Evolutionary conservation across 306 rosid genomes (phyloP), one percentile per base, ranked within the genome.

Genomic region (Glycine tomentella): DNA sequence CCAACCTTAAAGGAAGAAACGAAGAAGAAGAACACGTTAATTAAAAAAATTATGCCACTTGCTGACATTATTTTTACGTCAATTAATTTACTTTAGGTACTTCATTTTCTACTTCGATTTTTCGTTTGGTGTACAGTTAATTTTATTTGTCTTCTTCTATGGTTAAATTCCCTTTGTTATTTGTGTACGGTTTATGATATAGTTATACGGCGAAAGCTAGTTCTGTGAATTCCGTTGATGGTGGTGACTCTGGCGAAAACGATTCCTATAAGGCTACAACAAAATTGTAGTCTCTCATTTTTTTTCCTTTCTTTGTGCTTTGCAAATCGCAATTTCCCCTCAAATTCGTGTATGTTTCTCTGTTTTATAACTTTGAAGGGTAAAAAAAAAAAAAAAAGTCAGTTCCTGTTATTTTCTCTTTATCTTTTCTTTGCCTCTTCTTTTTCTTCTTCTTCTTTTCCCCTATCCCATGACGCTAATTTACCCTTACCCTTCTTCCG

Each of bases 121-220:
- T 36, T 16, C 33, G 66, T 71, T 77, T 42, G 66, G 25, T 88
- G 90, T 86, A 88, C 81, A 85, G 91, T 77, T 82, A 76, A 87
- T 72, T 84, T 84, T 78, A 14, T 38, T 38, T 75, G 61, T 68
- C 73, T 49, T 68, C 73, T 49, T 31, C 76, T n/a, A 63, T 76
- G 20, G 40, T 56, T 72, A 45, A 80, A 76, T 38, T 15, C 44
- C 14, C 75, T 16, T 82, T 72, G 83, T 84, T 86, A 81, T 36
- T 36, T 36, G 40, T 65, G 89, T 89, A 86, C 89, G 64, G 72
- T 25, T 71, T 78, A 36, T 64, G 4, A 42, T 42, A 52, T 70
- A 76, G 53, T 49, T 63, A 78, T 78, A 72, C 44, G 34, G 63
- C 73, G 75, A 80, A 80, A 64, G 82, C 68, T 70, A 52, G 76